phyloP scores from a whole-genome alignment of 192 early-diverging fungal genomes.

The Rhizophagus sp. region DNA sequence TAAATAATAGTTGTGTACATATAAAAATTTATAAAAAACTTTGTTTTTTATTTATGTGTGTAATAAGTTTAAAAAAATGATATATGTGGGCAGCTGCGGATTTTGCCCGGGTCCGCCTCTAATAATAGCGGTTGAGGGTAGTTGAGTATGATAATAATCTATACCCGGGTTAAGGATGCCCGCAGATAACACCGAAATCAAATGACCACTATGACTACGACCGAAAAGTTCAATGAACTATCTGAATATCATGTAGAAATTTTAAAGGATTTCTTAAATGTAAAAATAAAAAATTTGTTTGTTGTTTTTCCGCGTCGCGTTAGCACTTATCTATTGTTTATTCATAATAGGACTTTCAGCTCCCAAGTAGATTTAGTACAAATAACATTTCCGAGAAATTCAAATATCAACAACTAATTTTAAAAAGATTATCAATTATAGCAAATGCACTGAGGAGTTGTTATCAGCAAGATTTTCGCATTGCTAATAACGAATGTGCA shows the following conservation, averaged over 20 bases:
- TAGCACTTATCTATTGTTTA: not conserved
- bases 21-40: too few relatives aligned
- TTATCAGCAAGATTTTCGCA: not conserved
- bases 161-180: too few relatives aligned
- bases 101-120: too few relatives aligned
- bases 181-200: too few relatives aligned
- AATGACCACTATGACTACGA: too few relatives aligned
- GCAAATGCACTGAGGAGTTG: not conserved
- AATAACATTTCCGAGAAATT: not conserved
- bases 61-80: too few relatives aligned
- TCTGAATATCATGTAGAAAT: not conserved
- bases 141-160: too few relatives aligned
- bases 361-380: not conserved
- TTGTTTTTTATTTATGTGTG: too few relatives aligned
- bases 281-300: not conserved
- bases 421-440: not conserved
- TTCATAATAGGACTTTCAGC: not conserved
- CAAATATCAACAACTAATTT: not conserved
- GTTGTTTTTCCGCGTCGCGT: not conserved
- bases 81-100: too few relatives aligned
- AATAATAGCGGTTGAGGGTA: too few relatives aligned
- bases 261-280: not conserved
- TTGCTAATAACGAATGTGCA: not conserved
- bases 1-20: too few relatives aligned
- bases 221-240: not conserved